phyloP scores from a whole-genome alignment of 192 early-diverging fungal genomes.

The Backusella parvicylindrica region DNA sequence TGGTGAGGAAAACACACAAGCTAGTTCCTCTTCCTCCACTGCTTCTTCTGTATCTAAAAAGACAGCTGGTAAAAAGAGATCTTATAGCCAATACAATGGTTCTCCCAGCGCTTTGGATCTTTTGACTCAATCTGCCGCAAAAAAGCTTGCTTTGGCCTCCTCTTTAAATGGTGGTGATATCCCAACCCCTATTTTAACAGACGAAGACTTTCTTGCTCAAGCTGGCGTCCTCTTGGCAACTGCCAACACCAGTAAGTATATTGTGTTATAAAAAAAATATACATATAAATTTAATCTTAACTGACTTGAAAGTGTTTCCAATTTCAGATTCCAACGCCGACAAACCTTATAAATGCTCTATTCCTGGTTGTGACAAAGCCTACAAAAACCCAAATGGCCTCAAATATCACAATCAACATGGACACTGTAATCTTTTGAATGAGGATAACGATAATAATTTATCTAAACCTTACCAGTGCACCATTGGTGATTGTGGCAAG shows the following conservation, averaged over 20 bases:
- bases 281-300: constrained; percentile 1
- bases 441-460: constrained; percentile 55
- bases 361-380: constrained; percentile 86
- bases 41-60: neutral
- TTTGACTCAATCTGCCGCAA: constrained; percentile 22
- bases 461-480: constrained; percentile 74
- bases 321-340: constrained; percentile 40
- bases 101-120: constrained; percentile 19
- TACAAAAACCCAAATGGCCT: constrained; percentile 99
- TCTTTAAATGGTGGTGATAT: constrained; percentile 11
- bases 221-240: constrained; percentile 33
- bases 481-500: constrained; percentile 82
- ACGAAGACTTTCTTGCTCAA: constrained; percentile 42
- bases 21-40: neutral
- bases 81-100: constrained; percentile 5
- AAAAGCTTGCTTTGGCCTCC: constrained; percentile 29
- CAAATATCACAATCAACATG: constrained; percentile 97
- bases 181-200: constrained; percentile 23
- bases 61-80: constrained; percentile 16
- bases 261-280: neutral
- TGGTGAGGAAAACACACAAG: too few relatives aligned
- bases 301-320: neutral
- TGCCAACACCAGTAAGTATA: constrained; percentile 17
- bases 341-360: constrained; percentile 87
- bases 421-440: constrained; percentile 67